Conservation (phyloP, 441 rosid genomes). For the Populus trichocarpa region DNA sequence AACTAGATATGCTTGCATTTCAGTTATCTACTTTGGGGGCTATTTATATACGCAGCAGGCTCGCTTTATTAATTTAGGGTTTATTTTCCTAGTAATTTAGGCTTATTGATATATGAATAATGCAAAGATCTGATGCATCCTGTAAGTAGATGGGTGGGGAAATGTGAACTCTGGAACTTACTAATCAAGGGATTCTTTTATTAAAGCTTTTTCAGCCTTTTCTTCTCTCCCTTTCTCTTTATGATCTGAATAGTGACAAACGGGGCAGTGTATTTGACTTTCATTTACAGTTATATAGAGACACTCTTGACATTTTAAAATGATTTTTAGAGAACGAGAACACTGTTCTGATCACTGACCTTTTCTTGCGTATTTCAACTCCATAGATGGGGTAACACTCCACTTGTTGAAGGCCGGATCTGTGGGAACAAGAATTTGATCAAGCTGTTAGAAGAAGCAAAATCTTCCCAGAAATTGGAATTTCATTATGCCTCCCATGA, state of each 20-base stretch:
- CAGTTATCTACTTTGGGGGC: background rate
- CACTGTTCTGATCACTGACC: background rate
- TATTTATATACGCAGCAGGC: constrained; percentile 7
- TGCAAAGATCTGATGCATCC: background rate
- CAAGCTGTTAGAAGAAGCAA: constrained; percentile 67
- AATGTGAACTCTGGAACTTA: background rate
- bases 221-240: background rate
- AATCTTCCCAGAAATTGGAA: constrained; percentile 44
- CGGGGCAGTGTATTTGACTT: background rate
- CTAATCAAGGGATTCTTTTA: background rate
- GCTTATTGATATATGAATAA: background rate
- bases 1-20: background rate
- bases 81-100: background rate
- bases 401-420: constrained; percentile 64
- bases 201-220: background rate
- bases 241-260: background rate
- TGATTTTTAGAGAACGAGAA: background rate
- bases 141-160: background rate
- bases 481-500: constrained; percentile 29
- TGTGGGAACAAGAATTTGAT: constrained; percentile 85
- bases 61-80: background rate
- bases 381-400: constrained; percentile 82
- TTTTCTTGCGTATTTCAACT: constrained; percentile 5
- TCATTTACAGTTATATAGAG: background rate
- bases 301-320: background rate